Evolutionary conservation across 768 basidiomycete species (phyloP), one percentile per base, ranked within the genome.

Genomic region (Boletus rubescentipes): DNA sequence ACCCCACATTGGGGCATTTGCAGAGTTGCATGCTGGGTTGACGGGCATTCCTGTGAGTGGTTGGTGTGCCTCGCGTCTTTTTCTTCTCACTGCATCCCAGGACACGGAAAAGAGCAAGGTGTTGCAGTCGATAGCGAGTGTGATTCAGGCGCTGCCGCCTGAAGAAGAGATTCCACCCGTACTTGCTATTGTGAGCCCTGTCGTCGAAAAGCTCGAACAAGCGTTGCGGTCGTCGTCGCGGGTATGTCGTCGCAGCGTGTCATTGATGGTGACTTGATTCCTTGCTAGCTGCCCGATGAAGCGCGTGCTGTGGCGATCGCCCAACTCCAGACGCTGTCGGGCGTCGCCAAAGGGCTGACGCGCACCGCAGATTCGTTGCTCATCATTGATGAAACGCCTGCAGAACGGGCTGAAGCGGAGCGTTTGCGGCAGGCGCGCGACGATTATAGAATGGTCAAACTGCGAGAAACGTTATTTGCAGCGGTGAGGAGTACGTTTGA

Each of bases 91-190:
- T 1, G 29, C 18, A 26, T 35, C 4, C 3, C 60, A 90, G 86
- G 89, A 91, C 61, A 83, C 86, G 20, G 93, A 96, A 70, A 90
- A 89, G 72, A 82, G 84, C 60, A 97, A 95, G 71, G 91, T 97
- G 1, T 74, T 97, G 41, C 90, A 97, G 66, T 91, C 89, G 0
- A 95, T 98, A 47, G 85, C 92, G 2, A 96, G 93, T 58, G 92
- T 98, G 4, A 89, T 97, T 31, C 91, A 97, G 63, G 95, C 94
- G 0, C 71, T 98, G 45, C 87, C 91, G 0, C 85, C 91, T 0
- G 75, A 75, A 38, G 87, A 93, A 39, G 89, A 83, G 51, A 86
- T 96, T 26, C 78, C 83, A 0, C 89, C 93, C 0, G 78, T 95
- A 0, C 66, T 91, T 81, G 86, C 84, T 0, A 89, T 96, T 51